Evolutionary conservation across 805 yeast species (phyloP), one percentile per base, ranked within the genome.

Genomic region (Suhomyces prunicola): DNA sequence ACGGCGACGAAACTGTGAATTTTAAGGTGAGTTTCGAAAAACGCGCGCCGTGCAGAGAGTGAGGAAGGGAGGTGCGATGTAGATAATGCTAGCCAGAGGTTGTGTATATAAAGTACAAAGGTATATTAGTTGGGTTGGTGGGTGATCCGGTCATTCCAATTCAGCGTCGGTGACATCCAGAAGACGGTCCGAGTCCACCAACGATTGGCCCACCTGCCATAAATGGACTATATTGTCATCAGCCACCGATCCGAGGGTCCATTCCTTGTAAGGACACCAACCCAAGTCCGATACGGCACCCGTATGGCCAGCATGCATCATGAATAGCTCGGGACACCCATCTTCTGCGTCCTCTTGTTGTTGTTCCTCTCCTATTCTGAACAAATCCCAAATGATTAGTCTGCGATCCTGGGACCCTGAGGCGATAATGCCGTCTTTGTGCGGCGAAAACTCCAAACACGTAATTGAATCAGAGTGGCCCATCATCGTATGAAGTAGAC

Each of bases 291-390:
- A 84, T 15, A 88, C 85, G 5, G 86, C 77, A 15, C 90, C 86
- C 17, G 91, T 85, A 64, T 90, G 96, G 19, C 97, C 97, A 39
- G 96, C 96, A 65, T 90, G 97, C 86, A 90, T 87, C 91, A 90
- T 87, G 60, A 90, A 74, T 35, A 90, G 70, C 67, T 90, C 97
- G 4, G 96, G 93, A 26, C 87, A 87, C 40, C 96, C 97, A 62
- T 90, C 97, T 58, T 88, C 96, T 29, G 90, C 88, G 64, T 90
- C 97, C 59, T 90, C 97, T 59, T 84, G 91, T 12, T 78, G 79
- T 67, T 89, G 96, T 63, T 90, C 96, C 57, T 85, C 88, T 4
- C 97, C 97, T 36, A 90, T 86, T 59, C 82, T 84, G 46, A 76
- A 73, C 53, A 90, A 72, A 65, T 90, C 96, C 97, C 97, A 90